Conservation (phyloP, 129 eudicot species). For the Lonicera japonica region DNA sequence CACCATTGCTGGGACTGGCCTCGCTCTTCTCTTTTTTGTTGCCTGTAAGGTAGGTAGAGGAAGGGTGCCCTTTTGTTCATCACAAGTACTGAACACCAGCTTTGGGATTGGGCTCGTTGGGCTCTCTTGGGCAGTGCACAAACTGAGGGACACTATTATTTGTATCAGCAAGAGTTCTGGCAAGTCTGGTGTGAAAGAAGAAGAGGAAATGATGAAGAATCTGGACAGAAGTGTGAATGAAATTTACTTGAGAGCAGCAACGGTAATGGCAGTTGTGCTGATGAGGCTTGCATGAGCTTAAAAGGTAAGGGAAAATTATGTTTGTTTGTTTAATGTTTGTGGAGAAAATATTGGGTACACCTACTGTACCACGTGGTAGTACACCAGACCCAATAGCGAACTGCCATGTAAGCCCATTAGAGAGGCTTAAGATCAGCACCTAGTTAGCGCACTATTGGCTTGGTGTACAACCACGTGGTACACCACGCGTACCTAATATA, state of each 20-base stretch:
- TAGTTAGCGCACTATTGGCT: too few relatives aligned
- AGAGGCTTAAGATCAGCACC: too few relatives aligned
- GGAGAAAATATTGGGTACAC: too few relatives aligned
- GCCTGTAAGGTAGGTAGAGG: slow-evolving; percentile 49
- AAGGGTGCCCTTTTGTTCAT: slow-evolving; percentile 50
- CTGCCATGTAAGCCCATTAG: too few relatives aligned
- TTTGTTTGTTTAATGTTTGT: too few relatives aligned
- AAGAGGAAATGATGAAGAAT: slow-evolving; percentile 46
- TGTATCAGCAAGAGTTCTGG: slow-evolving; percentile 44
- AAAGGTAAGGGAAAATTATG: too few relatives aligned
- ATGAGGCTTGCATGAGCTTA: slow-evolving; percentile 50
- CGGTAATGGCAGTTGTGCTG: slow-evolving; percentile 59
- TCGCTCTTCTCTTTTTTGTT: slow-evolving; percentile 73
- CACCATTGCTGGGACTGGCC: slow-evolving; percentile 86
- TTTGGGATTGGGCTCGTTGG: slow-evolving; percentile 83
- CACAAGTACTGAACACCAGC: slow-evolving; percentile 60
- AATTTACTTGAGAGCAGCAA: slow-evolving; percentile 54
- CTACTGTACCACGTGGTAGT: too few relatives aligned
- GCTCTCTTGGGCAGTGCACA: slow-evolving; percentile 79
- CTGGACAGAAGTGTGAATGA: slow-evolving; percentile 58
- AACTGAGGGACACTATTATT: slow-evolving; percentile 57
- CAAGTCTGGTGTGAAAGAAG: slow-evolving; percentile 45
- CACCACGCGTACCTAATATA: too few relatives aligned
- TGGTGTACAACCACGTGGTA: too few relatives aligned
- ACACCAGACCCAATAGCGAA: too few relatives aligned